Evolutionary conservation across 768 basidiomycete species (phyloP), one percentile per base, ranked within the genome.

Genomic region (Mrakia blollopis): DNA sequence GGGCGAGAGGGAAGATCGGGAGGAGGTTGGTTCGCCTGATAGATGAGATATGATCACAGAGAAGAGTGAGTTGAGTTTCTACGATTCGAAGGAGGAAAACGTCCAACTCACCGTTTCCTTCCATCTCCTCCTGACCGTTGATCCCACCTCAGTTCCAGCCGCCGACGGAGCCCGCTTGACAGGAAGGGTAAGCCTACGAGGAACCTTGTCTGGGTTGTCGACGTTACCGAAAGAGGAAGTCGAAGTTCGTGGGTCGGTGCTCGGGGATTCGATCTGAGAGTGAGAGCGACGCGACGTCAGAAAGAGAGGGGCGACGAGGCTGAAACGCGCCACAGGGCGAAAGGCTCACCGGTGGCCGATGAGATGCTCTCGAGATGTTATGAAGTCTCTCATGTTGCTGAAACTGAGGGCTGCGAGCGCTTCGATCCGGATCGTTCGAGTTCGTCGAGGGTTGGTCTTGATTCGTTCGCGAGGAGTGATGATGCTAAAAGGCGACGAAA

Each of bases 171-270:
- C 57, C 28, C 57, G 57, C 57, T 57, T 68, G 65, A 68, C 39
- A 21, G 65, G 65, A 7, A 68, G 32, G 11, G 35, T 68, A 7
- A 35, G 65, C 10, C 65, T 2, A 25, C n/a, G 65, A 9, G 21
- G 11, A 39, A 25, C 37, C 37, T 39, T 68, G 6, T 68, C 65
- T 3, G 65, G 65, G 37, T 68, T 35, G 37, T 68, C n/a, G 35
- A 68, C 65, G 65, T 68, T 68, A 25, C 65, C 65, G 39, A 68
- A 68, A 3, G 65, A 68, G 25, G 65, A 39, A 3, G 37, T 68
- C 0, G 65, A 68, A 21, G 65, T 21, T 25, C 35, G 13, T 8
- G 35, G 18, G 37, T 39, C 65, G 39, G 39, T 39, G 65, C 16
- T 37, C 25, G 65, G 65, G 21, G 65, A 68, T 37, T 65, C 32